These are phyloP conservation scores for Chytridium lagenaria DNA, from an alignment of 371 early-diverging fungal genomes.

Conservation along the genomic window DNA sequence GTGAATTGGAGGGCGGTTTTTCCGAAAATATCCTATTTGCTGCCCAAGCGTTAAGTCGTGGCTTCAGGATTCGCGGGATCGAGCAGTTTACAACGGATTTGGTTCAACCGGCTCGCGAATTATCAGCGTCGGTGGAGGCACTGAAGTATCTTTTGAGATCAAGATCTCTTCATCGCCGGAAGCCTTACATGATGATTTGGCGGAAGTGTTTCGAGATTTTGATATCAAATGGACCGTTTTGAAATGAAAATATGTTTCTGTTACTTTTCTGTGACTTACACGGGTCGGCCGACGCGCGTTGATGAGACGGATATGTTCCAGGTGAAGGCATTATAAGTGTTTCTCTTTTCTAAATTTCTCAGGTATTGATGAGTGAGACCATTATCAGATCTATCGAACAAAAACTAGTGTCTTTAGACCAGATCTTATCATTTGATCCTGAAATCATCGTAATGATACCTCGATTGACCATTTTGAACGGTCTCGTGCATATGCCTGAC, in stretches of 20 bases:
- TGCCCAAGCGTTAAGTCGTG: slow-evolving; percentile 62
- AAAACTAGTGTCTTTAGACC: slow-evolving; percentile 42
- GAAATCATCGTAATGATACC: slow-evolving; percentile 60
- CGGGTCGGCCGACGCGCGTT: slow-evolving; percentile 33
- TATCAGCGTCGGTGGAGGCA: slow-evolving; percentile 60
- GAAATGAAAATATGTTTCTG: slow-evolving; percentile 66
- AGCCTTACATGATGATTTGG: slow-evolving; percentile 36
- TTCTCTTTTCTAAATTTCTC: not conserved
- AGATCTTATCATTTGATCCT: slow-evolving; percentile 60
- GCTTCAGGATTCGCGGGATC: slow-evolving; percentile 68
- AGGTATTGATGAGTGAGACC: slow-evolving; percentile 65
- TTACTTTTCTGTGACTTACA: slow-evolving; percentile 61
- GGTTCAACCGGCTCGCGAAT: slow-evolving; percentile 52
- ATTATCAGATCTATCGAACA: slow-evolving; percentile 46
- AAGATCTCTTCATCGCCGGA: slow-evolving; percentile 26
- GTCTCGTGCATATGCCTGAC: slow-evolving; percentile 52
- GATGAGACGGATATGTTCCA: slow-evolving; percentile 61
- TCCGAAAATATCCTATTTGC: slow-evolving; percentile 69
- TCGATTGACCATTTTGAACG: slow-evolving; percentile 58
- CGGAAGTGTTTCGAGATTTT: slow-evolving; percentile 58
- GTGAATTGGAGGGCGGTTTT: slow-evolving; percentile 64
- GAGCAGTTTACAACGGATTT: slow-evolving; percentile 57
- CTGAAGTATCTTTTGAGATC: slow-evolving; percentile 53
- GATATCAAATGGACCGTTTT: slow-evolving; percentile 67
- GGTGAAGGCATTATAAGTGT: slow-evolving; percentile 29